Evolutionary conservation across 768 basidiomycete genomes (phyloP), one percentile per base, ranked within the genome.

Genomic region (Boletus pseudopeckii): DNA sequence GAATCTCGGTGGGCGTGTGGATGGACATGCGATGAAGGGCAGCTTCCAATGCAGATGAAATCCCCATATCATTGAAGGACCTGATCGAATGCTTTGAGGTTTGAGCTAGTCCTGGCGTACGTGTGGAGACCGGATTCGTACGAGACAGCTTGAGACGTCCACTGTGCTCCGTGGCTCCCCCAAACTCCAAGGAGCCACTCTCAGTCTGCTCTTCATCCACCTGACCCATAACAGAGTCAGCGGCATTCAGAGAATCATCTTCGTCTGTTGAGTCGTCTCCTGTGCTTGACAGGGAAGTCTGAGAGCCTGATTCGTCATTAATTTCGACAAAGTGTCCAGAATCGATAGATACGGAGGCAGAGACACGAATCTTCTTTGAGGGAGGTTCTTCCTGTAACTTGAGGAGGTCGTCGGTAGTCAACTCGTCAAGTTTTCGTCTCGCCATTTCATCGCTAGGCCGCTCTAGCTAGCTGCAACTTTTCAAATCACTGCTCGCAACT

Each of bases 21-120:
- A 98, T 98, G 14, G 92, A 91, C 88, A 99, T 93, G 34, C 80
- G 78, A 30, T 71, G 73, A 49, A 98, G 76, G 1, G 92, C 84
- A 14, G 73, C 63, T 50, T 84, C 80, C 33, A 99, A 75, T 4
- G 75, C 65, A 3, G 75, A 53, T 0, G 83, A 84, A 55, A 90
- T 77, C 2, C 83, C 84, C 54, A 91, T 73, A 2, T 79, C 75
- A 15, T 70, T 64, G 57, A 88, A 91, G 17, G 80, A 75, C 33
- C 59, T 39, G 4, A 64, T 60, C 24, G 51, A 54, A 44, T 38
- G 52, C 14, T 54, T 51, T 36, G 52, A 33, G 24, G 45, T 48
- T 49, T 41, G 43, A 26, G 63, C 46, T 5, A n/a, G 17, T 45
- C 52, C 43, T 18, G 49, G 39, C 22, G 60, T 32, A 45, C 50